Conservation (phyloP, 2,329 filamentous ascomycete species). For the Rhinocladiella mackenziei region DNA sequence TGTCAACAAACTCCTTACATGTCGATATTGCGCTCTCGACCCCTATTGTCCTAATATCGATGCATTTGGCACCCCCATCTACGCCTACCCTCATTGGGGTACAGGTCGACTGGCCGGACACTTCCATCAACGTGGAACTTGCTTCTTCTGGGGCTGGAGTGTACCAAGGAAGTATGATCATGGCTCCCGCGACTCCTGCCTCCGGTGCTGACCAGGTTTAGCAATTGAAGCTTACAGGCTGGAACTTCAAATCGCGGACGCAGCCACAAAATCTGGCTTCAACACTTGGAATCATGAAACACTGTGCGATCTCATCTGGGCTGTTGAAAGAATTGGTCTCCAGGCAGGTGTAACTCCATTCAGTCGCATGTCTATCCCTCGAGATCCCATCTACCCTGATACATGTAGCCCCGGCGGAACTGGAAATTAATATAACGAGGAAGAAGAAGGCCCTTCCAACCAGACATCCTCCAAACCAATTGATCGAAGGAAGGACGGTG, state of each 20-base stretch:
- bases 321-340: slow-evolving; percentile 20
- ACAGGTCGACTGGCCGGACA: slow-evolving; percentile 21
- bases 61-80: slow-evolving; percentile 9
- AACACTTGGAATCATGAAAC: slow-evolving; percentile 24
- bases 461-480: slow-evolving; percentile 1
- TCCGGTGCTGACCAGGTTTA: slow-evolving; percentile 8
- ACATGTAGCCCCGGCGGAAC: slow-evolving; percentile 25
- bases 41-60: slow-evolving; percentile 24
- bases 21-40: slow-evolving; percentile 29
- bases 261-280: slow-evolving; percentile 23
- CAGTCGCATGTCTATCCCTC: neutral
- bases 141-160: slow-evolving; percentile 25
- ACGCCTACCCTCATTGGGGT: slow-evolving; percentile 26
- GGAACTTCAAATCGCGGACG: slow-evolving; percentile 24
- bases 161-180: slow-evolving; percentile 24
- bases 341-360: slow-evolving; percentile 1
- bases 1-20: slow-evolving; percentile 14
- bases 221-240: slow-evolving; percentile 22
- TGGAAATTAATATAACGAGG: slow-evolving; percentile 21
- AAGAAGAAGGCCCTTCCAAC: slow-evolving; percentile 13
- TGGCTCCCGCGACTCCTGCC: too few species aligned
- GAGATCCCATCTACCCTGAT: slow-evolving; percentile 25
- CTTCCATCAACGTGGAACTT: slow-evolving; percentile 27
- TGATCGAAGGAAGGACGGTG: slow-evolving; percentile 15
- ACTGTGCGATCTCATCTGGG: slow-evolving; percentile 28